Percentiles rank a stretch among this genome's conserved stretches.
Conservation (phyloP, 2,329 filamentous ascomycete species). For the Aspergillus phoenicis region DNA sequence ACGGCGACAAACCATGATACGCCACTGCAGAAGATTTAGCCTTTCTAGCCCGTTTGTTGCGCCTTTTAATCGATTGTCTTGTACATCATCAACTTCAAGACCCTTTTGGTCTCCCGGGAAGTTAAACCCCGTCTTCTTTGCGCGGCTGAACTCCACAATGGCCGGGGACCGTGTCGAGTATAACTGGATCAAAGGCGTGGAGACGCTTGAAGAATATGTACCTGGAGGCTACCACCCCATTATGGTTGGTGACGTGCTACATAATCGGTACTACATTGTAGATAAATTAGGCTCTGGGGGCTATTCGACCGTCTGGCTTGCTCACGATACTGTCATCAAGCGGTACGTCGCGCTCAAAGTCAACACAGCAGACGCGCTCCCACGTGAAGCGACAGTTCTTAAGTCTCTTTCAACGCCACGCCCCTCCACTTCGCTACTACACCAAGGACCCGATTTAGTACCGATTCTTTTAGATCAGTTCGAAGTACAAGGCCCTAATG, state of each 20-base stretch:
- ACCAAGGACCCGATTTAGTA: constrained; percentile 10
- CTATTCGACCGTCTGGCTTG: constrained; percentile 49
- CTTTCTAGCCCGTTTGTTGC: no score
- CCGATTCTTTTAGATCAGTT: constrained; percentile 29
- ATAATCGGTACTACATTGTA: constrained; percentile 40
- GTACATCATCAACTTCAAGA: no score
- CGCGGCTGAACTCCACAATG: constrained; percentile 8
- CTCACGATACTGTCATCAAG: constrained; percentile 32
- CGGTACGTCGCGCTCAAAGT: constrained; percentile 37
- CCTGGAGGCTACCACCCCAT: constrained; percentile 40
- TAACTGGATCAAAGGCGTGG: constrained; percentile 34
- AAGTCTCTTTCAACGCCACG: constrained; percentile 19
- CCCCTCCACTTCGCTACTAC: no score
- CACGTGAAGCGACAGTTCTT: constrained; percentile 26
- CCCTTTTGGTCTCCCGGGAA: neutral
- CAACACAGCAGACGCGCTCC: constrained; percentile 22
- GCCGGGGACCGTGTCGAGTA: constrained; percentile 22
- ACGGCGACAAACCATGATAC: no score
- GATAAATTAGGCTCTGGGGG: constrained; percentile 48
- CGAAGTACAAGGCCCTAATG: constrained; percentile 31
- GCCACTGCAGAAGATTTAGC: no score
- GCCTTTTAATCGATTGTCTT: no score
- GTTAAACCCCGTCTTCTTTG: neutral
- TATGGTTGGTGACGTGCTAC: constrained; percentile 35
- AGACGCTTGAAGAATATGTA: constrained; percentile 34